Conservation (phyloP, 495 filamentous ascomycete species). For the Aspergillus nanangensis region DNA sequence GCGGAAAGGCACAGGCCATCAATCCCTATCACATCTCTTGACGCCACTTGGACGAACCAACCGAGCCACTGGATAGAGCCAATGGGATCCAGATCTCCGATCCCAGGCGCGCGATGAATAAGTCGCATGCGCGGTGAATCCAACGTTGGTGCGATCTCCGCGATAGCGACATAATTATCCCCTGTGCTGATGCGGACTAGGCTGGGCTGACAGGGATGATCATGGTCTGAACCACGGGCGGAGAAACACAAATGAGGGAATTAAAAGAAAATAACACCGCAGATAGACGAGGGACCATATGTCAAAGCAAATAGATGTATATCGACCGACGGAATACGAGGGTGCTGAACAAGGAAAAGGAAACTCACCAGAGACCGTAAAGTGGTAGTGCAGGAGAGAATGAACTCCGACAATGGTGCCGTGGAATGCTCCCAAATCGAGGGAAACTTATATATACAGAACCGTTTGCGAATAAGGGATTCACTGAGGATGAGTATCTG, state of each 20-base stretch:
- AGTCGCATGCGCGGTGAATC: slow-evolving; percentile 8
- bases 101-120: slow-evolving; percentile 4
- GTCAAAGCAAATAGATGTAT: no score
- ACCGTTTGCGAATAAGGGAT: no score
- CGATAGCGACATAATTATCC: slow-evolving; percentile 4
- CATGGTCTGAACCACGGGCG: neutral
- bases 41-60: slow-evolving; percentile 24
- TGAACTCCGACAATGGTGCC: no score
- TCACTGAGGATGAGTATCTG: no score
- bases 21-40: slow-evolving; percentile 26
- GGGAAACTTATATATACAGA: no score
- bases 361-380: no score
- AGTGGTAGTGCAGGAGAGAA: no score
- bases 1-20: slow-evolving; percentile 32
- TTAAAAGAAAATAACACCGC: neutral
- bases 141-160: slow-evolving; percentile 9
- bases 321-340: no score
- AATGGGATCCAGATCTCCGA: slow-evolving; percentile 19
- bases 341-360: no score
- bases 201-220: slow-evolving; percentile 6
- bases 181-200: neutral
- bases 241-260: neutral
- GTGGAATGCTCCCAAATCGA: no score
- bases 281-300: no score
- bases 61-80: slow-evolving; percentile 12